Evolutionary conservation across 2,329 filamentous ascomycete species (phyloP), one percentile per base, ranked within the genome.

Genomic region (Phyllosticta paracitricarpa): DNA sequence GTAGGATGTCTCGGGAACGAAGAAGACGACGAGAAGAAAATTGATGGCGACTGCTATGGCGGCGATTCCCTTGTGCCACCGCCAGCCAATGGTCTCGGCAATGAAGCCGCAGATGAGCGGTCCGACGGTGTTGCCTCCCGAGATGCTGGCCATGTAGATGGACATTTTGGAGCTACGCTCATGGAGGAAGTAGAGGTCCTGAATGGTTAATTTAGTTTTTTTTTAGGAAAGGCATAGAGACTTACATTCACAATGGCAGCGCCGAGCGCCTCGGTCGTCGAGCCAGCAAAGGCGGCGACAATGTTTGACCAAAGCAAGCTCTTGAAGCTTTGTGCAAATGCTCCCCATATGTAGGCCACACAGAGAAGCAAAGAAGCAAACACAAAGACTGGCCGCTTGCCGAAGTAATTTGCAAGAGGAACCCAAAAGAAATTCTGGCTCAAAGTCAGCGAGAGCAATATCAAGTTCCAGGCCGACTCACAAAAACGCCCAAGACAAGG

Each of bases 341-440:
- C 78, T 52, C 78, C 76, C 79, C 78, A 81, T 10, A 81, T 74
- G 56, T 76, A 79, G 54, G 72, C 74, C 6, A 71, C 65, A 33
- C 75, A 75, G 35, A 79, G 77, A n/a, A 82, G 68, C 12, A 77
- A 65, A 3, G 72, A 73, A 3, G 75, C 73, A 56, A 77, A 65
- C 40, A 80, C 74, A 62, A 80, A 80, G 2, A 79, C 70, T 0
- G 78, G 78, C 4, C 79, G 69, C 64, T 80, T 76, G 10, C 79
- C 79, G 60, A 79, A 76, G 61, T 76, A 77, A 25, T 76, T 78
- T 58, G 77, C 74, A 9, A 81, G 64, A 14, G 79, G 79, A 4
- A 80, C 77, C 78, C 78, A 80, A 65, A 81, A 72, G 70, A 81
- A 81, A 65, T 81, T 82, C 62, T 62, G 4, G 14, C 12, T n/a